Percentiles rank a stretch among this genome's conserved stretches.
Evolutionary conservation across 257 asterid genomes (phyloP).

Genomic region (Primulina huaijiensis): DNA sequence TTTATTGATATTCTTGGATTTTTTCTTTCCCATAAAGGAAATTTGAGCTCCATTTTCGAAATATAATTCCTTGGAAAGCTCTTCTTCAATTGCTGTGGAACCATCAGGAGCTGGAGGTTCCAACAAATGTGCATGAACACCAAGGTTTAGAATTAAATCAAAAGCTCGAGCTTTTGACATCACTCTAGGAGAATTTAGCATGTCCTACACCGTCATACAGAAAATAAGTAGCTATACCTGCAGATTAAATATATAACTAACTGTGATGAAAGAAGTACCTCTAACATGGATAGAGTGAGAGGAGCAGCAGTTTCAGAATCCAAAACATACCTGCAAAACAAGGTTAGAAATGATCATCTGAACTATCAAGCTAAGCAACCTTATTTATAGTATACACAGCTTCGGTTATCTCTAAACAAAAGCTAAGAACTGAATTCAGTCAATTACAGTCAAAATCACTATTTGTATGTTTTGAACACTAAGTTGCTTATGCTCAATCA

Average conservation of each 20-base stretch:
- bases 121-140: slow-evolving; percentile 94
- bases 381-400: slow-evolving; percentile 13
- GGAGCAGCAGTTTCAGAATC: slow-evolving; percentile 95
- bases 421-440: slow-evolving; percentile 2
- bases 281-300: slow-evolving; percentile 85
- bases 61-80: slow-evolving; percentile 69
- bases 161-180: slow-evolving; percentile 91
- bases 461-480: slow-evolving; percentile 17
- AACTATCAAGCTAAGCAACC: slow-evolving; percentile 26
- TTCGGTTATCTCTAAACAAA: slow-evolving; percentile 10
- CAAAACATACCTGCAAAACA: slow-evolving; percentile 82
- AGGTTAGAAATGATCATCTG: slow-evolving; percentile 23
- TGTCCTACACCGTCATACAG: slow-evolving; percentile 59
- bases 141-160: slow-evolving; percentile 92
- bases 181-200: slow-evolving; percentile 75
- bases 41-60: slow-evolving; percentile 63
- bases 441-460: slow-evolving; percentile 9
- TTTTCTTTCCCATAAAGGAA: slow-evolving; percentile 47
- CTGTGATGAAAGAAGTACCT: slow-evolving; percentile 54
- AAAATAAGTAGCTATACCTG: slow-evolving; percentile 30
- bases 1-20: slow-evolving; percentile 50
- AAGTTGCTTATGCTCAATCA: slow-evolving; percentile 8
- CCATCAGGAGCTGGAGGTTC: slow-evolving; percentile 90
- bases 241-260: slow-evolving; percentile 21
- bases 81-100: slow-evolving; percentile 69